These are phyloP conservation scores for Dendryphion nanum DNA, from an alignment of 2,329 filamentous ascomycete genomes.

Conservation along the genomic window DNA sequence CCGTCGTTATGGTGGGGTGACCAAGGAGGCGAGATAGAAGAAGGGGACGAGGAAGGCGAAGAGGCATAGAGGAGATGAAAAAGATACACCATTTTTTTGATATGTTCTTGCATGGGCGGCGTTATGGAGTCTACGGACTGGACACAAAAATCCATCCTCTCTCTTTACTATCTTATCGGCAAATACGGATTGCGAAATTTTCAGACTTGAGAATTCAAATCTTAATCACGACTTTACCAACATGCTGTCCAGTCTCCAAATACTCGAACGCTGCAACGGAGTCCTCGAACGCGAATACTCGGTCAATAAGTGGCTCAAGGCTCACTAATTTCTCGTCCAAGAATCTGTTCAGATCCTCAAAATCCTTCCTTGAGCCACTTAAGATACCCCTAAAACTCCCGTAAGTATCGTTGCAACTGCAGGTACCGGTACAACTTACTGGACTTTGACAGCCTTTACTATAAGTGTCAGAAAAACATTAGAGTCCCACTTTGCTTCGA, in stretches of 20 bases:
- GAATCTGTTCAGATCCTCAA: slow-evolving; percentile 35
- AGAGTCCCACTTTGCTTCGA: slow-evolving; percentile 2
- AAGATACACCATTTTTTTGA: too few relatives aligned
- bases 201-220: slow-evolving; percentile 1
- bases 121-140: too few relatives aligned
- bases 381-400: slow-evolving; percentile 48
- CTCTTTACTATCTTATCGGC: too few relatives aligned
- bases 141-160: too few relatives aligned
- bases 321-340: slow-evolving; percentile 33
- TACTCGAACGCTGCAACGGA: slow-evolving; percentile 35
- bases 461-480: slow-evolving; percentile 15
- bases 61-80: too few relatives aligned
- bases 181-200: too few relatives aligned
- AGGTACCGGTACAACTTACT: slow-evolving; percentile 13
- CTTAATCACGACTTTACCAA: slow-evolving; percentile 28
- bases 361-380: slow-evolving; percentile 57
- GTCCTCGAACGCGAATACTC: slow-evolving; percentile 34
- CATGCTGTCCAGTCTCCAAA: slow-evolving; percentile 33
- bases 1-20: slow-evolving; percentile 49
- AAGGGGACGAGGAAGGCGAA: slow-evolving; percentile 1
- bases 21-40: slow-evolving; percentile 28
- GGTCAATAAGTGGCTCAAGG: slow-evolving; percentile 29
- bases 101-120: too few relatives aligned
- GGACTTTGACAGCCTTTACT: slow-evolving; percentile 17
- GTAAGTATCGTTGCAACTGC: neutral